Conservation (phyloP, 495 filamentous ascomycete genomes). For the Lineolata rhizophorae region DNA sequence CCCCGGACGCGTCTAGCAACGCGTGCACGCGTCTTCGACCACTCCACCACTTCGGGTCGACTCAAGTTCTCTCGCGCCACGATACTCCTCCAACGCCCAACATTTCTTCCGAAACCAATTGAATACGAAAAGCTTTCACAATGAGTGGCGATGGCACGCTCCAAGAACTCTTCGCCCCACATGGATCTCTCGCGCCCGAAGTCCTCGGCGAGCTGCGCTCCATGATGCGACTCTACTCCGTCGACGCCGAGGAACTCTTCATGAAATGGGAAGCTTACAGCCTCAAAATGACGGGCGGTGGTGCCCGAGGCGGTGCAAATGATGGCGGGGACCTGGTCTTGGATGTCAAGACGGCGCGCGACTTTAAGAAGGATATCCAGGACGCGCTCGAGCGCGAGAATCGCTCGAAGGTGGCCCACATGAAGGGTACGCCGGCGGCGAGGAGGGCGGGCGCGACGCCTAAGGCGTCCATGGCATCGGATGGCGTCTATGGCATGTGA, state of each 20-base stretch:
- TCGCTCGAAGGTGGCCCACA: constrained; percentile 24
- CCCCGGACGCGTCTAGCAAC: too few relatives aligned
- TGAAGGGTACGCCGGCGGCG: background rate
- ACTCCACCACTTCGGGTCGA: too few relatives aligned
- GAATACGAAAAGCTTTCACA: too few relatives aligned
- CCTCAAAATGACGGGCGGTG: constrained; percentile 91
- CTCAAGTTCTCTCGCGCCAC: too few relatives aligned
- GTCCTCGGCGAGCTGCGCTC: constrained; percentile 58
- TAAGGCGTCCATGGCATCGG: too few relatives aligned
- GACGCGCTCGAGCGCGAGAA: constrained; percentile 59
- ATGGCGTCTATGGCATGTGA: too few relatives aligned
- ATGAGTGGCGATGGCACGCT: constrained; percentile 37
- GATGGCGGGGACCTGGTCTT: constrained; percentile 56
- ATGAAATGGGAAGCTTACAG: constrained; percentile 97
- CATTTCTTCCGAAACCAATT: too few relatives aligned
- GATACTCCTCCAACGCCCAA: too few relatives aligned
- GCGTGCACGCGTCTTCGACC: too few relatives aligned
- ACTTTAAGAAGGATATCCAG: constrained; percentile 71
- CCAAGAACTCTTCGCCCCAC: constrained; percentile 42
- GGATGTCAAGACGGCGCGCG: constrained; percentile 40
- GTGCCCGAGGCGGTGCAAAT: too few relatives aligned
- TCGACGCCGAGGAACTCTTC: constrained; percentile 62
- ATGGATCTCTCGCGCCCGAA: constrained; percentile 32
- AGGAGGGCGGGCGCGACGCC: too few relatives aligned
- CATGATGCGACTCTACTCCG: constrained; percentile 59